Evolutionary conservation across 805 yeast species (phyloP), one percentile per base, ranked within the genome.

Genomic region (Pichia californica): DNA sequence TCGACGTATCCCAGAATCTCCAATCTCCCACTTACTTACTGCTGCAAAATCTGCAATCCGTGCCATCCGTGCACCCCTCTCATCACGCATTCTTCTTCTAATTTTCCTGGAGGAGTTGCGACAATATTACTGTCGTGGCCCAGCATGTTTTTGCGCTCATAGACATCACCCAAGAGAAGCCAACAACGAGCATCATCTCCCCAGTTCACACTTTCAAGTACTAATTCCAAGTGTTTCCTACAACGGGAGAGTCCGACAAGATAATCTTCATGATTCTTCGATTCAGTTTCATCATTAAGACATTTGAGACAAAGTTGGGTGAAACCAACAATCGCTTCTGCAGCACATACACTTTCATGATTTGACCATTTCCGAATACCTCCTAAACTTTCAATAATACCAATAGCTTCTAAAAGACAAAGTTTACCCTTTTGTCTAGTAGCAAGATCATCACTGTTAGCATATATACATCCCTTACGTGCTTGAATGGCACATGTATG

Each of bases 261-360:
- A 16, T 23, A 21, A 10, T 35, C 30, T 3, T 35, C n/a, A n/a
- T 18, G 21, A 11, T 35, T 16, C 19, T n/a, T 31, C 14, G 6
- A 7, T 18, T 26, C 21, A 9, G n/a, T 8, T 7, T 13, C 32
- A 18, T 19, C 32, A 19, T 26, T 32, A 5, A 36, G 26, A 9
- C 15, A 16, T 23, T 18, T 25, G 7, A 37, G 16, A 9, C 7
- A 13, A 8, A 31, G n/a, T 28, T 40, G 41, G 3, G 33, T 27
- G 8, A 45, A 25, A 2, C 41, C 43, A 9, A 41, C 20, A 14
- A 41, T 36, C 4, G 49, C 40, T 18, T 46, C 50, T 4, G 43
- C 47, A 3, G 18, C 27, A 15, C 15, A 4, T 5, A 31, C 31
- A 11, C 16, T 10, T 25, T 39, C 42, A 10, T 9, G 15, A 9